phyloP scores from a whole-genome alignment of 1,284 basidiomycete genomes.

The Apiotrichum gamsii region DNA sequence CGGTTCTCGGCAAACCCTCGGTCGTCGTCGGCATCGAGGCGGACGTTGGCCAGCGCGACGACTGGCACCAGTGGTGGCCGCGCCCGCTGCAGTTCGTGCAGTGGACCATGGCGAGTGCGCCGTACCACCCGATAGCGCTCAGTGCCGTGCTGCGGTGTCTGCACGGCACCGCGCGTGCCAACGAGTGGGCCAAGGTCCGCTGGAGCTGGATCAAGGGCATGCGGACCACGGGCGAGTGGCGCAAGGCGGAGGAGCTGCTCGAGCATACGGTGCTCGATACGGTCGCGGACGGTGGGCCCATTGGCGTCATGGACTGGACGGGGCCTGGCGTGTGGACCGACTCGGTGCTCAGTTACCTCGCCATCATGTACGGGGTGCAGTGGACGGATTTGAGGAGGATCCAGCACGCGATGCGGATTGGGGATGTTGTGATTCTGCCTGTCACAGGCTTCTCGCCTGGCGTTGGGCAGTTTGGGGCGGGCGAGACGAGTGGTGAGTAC shows the following conservation, averaged over 20 bases:
- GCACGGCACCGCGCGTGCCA: conserved; percentile 35
- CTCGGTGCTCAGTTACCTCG: conserved; percentile 38
- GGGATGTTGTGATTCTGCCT: conserved; percentile 45
- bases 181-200: conserved; percentile 30
- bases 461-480: conserved; percentile 44
- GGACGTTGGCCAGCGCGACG: conserved; percentile 44
- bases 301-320: conserved; percentile 46
- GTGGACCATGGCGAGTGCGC: conserved; percentile 46
- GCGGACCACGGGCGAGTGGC: conserved; percentile 20
- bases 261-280: conserved; percentile 25
- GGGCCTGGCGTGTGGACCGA: conserved; percentile 48
- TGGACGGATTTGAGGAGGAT: conserved; percentile 44
- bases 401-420: conserved; percentile 36
- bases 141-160: conserved; percentile 34
- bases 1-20: conserved; percentile 33
- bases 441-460: conserved; percentile 48
- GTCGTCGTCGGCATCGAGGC: conserved; percentile 47
- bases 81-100: conserved; percentile 48
- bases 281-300: conserved; percentile 35
- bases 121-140: conserved; percentile 40
- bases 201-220: conserved; percentile 15
- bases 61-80: conserved; percentile 48
- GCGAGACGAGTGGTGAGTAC: conserved; percentile 26
- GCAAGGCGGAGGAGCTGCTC: conserved; percentile 12
- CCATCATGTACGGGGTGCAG: conserved; percentile 32